Evolutionary conservation across 2,329 filamentous ascomycete genomes (phyloP).

Genomic region (Sporothrix globosa): DNA sequence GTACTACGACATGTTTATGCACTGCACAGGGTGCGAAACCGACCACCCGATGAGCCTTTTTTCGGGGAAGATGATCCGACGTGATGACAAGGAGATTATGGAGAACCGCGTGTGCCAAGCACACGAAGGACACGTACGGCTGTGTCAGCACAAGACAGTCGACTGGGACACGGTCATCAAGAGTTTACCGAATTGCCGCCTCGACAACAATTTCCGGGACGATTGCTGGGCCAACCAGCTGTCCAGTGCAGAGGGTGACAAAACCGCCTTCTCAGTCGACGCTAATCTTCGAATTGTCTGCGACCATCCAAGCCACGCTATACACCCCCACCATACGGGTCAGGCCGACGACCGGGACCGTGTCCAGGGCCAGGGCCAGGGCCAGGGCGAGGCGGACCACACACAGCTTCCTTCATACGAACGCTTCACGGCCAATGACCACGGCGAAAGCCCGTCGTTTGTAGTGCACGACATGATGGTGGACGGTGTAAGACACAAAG

Average conservation of each 20-base stretch:
- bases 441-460: constrained; percentile 22
- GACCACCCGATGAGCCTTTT: not conserved
- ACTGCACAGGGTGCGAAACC: constrained; percentile 1
- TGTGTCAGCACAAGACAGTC: constrained; percentile 15
- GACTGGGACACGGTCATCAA: not conserved
- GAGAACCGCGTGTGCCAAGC: not conserved
- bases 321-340: not conserved
- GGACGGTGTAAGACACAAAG: constrained; percentile 8
- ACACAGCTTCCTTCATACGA: not conserved
- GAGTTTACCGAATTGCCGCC: not conserved
- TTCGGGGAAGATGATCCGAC: not conserved
- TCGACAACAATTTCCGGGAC: not conserved
- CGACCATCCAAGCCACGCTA: constrained; percentile 2
- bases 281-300: constrained; percentile 1
- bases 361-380: too few relatives aligned
- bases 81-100: not conserved
- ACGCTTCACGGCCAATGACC: not conserved
- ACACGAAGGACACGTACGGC: constrained; percentile 11
- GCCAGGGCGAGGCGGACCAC: too few relatives aligned
- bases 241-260: constrained; percentile 1
- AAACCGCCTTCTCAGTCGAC: not conserved
- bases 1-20: not conserved
- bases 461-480: constrained; percentile 16
- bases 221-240: not conserved
- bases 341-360: too few relatives aligned